Conservation (phyloP, 2,329 filamentous ascomycete genomes). For the Pestalotiopsis sp. region DNA sequence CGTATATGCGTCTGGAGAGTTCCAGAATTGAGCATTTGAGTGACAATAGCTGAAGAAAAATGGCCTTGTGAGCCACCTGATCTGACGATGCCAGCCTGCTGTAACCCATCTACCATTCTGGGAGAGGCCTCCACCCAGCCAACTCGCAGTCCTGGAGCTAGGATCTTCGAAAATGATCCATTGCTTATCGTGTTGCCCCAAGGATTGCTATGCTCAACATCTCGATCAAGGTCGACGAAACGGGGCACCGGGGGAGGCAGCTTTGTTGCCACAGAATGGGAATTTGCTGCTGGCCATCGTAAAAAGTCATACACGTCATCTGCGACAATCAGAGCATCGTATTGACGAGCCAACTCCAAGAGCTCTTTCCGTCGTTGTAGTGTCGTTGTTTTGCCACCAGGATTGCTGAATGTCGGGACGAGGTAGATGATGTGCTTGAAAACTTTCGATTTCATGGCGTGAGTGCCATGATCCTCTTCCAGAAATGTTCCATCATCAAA, state of each 20-base stretch:
- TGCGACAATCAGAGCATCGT: slow-evolving; percentile 49
- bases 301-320: slow-evolving; percentile 11
- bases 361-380: slow-evolving; percentile 66
- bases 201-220: not conserved
- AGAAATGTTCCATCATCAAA: not conserved
- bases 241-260: slow-evolving; percentile 48
- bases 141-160: slow-evolving; percentile 45
- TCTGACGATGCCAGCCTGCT: not conserved
- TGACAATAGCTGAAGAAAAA: not conserved
- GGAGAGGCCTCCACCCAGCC: slow-evolving; percentile 48
- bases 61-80: slow-evolving; percentile 5
- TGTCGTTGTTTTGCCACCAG: slow-evolving; percentile 81
- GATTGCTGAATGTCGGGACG: slow-evolving; percentile 88
- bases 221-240: slow-evolving; percentile 51
- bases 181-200: slow-evolving; percentile 61
- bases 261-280: not conserved
- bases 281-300: slow-evolving; percentile 1
- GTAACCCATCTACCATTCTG: not conserved
- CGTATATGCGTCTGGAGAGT: not conserved
- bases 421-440: slow-evolving; percentile 80
- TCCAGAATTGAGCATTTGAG: not conserved
- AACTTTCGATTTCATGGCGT: slow-evolving; percentile 42
- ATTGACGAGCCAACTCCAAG: slow-evolving; percentile 72
- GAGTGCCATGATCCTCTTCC: too few relatives aligned
- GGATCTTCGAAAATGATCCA: slow-evolving; percentile 69